phyloP scores from a whole-genome alignment of 495 filamentous ascomycete genomes.

The Neurospora sp. region DNA sequence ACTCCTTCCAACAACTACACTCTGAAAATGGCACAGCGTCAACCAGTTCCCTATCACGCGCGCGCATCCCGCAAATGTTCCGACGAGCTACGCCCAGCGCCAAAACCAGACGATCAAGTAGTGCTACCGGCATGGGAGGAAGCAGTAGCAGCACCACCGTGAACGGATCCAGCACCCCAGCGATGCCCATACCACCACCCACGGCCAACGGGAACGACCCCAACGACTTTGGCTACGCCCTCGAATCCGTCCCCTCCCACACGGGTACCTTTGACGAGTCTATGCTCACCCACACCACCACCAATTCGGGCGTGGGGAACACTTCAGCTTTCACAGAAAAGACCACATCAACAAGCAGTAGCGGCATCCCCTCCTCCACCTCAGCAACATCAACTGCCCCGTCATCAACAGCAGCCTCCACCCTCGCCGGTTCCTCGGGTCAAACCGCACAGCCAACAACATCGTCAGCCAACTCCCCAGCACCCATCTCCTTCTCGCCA shows the following conservation, averaged over 20 bases:
- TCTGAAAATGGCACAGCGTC: slow-evolving; percentile 60
- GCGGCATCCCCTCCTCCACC: slow-evolving; percentile 2
- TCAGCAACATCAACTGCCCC: slow-evolving; percentile 26
- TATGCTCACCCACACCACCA: background rate
- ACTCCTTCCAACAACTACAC: slow-evolving; percentile 80
- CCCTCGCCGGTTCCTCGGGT: background rate
- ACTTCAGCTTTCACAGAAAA: background rate
- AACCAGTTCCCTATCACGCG: slow-evolving; percentile 57
- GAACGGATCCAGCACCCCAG: background rate
- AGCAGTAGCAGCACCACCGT: background rate
- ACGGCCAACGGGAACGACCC: background rate
- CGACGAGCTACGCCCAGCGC: slow-evolving; percentile 46
- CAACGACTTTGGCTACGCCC: slow-evolving; percentile 7
- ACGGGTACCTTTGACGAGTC: background rate
- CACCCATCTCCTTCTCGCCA: slow-evolving; percentile 35
- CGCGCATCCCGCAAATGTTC: slow-evolving; percentile 82
- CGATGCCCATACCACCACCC: background rate
- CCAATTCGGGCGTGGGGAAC: background rate
- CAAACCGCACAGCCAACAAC: background rate
- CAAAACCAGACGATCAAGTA: slow-evolving; percentile 65
- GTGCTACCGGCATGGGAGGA: slow-evolving; percentile 38
- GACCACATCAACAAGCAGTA: background rate
- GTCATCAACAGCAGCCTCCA: slow-evolving; percentile 14
- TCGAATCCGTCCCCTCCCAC: slow-evolving; percentile 7
- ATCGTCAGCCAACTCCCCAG: slow-evolving; percentile 12